Conservation (phyloP, 495 filamentous ascomycete genomes). For the Penicillium dipodomyicola region DNA sequence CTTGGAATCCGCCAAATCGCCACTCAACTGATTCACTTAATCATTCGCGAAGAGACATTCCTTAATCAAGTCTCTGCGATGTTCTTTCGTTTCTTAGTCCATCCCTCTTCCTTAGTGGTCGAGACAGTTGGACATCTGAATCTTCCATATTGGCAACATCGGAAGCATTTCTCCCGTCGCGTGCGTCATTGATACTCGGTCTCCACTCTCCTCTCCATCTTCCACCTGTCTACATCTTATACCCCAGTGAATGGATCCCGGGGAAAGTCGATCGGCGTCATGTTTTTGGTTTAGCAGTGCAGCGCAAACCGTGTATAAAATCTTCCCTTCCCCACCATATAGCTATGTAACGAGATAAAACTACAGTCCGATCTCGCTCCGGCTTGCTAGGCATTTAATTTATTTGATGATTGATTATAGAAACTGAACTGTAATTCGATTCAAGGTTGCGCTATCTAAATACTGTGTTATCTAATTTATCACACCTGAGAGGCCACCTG, state of each 20-base stretch:
- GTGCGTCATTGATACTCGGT: slow-evolving; percentile 11
- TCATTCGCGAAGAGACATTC: not conserved
- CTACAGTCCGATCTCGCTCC: not conserved
- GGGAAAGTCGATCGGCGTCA: slow-evolving; percentile 23
- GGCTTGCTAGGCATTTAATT: slow-evolving; percentile 1
- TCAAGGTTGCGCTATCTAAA: not conserved
- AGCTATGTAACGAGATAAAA: slow-evolving; percentile 16
- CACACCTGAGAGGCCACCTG: not conserved
- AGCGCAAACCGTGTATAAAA: slow-evolving; percentile 25
- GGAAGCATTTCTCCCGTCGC: slow-evolving; percentile 3
- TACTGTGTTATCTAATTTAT: not conserved
- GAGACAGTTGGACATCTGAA: not conserved
- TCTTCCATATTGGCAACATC: not conserved
- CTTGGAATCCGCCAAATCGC: not conserved
- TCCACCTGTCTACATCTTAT: slow-evolving; percentile 25
- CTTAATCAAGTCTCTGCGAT: not conserved
- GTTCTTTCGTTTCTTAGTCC: not conserved
- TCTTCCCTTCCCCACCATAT: slow-evolving; percentile 13
- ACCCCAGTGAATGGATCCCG: slow-evolving; percentile 26
- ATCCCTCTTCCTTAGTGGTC: not conserved
- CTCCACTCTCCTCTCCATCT: slow-evolving; percentile 19
- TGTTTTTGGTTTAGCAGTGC: slow-evolving; percentile 8
- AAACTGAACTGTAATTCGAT: not conserved
- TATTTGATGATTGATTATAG: not conserved
- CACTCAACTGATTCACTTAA: not conserved